These are phyloP conservation scores for Penicillium turbatum DNA, from an alignment of 495 filamentous ascomycete genomes.

Conservation along the genomic window DNA sequence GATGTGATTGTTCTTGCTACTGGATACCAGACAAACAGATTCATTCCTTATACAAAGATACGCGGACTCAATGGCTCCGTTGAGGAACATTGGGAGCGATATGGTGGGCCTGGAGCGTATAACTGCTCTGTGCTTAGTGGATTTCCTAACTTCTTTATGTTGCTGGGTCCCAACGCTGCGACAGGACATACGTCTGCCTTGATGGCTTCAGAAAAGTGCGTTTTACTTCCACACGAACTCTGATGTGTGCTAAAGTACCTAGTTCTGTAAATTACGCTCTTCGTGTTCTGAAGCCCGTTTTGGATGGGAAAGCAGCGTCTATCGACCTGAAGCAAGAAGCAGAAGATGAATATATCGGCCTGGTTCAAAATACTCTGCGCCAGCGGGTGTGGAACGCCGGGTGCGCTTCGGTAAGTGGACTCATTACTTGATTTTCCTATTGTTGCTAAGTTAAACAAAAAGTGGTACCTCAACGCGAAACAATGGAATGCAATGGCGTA, in stretches of 20 bases:
- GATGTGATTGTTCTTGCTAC: conserved; percentile 51
- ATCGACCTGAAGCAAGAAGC: conserved; percentile 45
- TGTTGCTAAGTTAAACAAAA: conserved; percentile 12
- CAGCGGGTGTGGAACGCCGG: conserved; percentile 44
- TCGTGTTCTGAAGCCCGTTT: conserved; percentile 48
- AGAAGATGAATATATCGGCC: conserved; percentile 37
- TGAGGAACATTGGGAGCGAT: conserved; percentile 38
- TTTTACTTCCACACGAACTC: background rate
- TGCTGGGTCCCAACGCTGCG: conserved; percentile 54
- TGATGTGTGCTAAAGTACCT: background rate
- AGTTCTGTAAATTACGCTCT: conserved; percentile 41
- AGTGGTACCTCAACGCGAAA: conserved; percentile 27
- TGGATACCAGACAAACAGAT: conserved; percentile 44
- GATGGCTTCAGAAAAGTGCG: conserved; percentile 47
- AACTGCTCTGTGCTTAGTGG: conserved; percentile 49
- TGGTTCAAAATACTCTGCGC: conserved; percentile 38
- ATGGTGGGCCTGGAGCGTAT: conserved; percentile 50
- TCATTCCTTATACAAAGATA: conserved; percentile 36
- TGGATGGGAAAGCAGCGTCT: conserved; percentile 36
- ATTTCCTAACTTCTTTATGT: conserved; percentile 58
- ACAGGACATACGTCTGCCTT: conserved; percentile 55
- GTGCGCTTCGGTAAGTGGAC: conserved; percentile 30
- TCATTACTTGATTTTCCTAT: conserved; percentile 5
- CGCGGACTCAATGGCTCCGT: conserved; percentile 39
- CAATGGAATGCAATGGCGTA: conserved; percentile 49